A percentile compares a stretch with the other conserved stretches of the same genome.
phyloP scores from a whole-genome alignment of 305 asterid genomes.

The Fraxinus floribunda region DNA sequence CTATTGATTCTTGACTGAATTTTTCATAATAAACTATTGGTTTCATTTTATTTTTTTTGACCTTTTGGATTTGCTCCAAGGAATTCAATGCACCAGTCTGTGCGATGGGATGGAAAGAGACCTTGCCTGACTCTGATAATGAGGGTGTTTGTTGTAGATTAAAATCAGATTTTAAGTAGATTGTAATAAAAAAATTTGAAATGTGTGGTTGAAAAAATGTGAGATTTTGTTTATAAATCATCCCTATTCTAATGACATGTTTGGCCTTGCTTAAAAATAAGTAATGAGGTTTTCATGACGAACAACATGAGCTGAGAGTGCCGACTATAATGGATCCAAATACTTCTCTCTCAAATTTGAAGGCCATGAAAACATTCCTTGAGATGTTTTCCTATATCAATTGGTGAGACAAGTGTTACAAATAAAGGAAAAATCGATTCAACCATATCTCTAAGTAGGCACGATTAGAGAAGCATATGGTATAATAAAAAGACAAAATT shows the following conservation, averaged over 20 bases:
- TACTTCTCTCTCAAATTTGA: not conserved
- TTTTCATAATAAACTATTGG: constrained; percentile 13
- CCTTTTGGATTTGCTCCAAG: constrained; percentile 5
- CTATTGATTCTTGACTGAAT: constrained; percentile 39
- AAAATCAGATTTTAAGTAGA: no score
- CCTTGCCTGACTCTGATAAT: constrained; percentile 19
- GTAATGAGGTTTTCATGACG: not conserved
- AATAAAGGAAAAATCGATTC: not conserved
- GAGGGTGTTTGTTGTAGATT: no score
- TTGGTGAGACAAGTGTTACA: not conserved
- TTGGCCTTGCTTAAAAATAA: not conserved
- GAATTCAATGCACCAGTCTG: constrained; percentile 44
- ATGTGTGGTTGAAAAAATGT: no score
- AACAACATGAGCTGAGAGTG: not conserved
- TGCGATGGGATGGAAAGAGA: constrained; percentile 39
- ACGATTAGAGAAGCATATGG: not conserved
- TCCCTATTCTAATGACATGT: not conserved
- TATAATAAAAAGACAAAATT: not conserved
- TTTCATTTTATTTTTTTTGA: not conserved
- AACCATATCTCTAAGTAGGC: not conserved
- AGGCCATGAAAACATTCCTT: not conserved
- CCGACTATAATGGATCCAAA: not conserved
- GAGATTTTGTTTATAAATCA: not conserved
- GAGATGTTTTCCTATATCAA: not conserved
- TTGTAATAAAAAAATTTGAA: no score